Conservation (phyloP, 2,329 filamentous ascomycete genomes). For the Sarocladium strictum region DNA sequence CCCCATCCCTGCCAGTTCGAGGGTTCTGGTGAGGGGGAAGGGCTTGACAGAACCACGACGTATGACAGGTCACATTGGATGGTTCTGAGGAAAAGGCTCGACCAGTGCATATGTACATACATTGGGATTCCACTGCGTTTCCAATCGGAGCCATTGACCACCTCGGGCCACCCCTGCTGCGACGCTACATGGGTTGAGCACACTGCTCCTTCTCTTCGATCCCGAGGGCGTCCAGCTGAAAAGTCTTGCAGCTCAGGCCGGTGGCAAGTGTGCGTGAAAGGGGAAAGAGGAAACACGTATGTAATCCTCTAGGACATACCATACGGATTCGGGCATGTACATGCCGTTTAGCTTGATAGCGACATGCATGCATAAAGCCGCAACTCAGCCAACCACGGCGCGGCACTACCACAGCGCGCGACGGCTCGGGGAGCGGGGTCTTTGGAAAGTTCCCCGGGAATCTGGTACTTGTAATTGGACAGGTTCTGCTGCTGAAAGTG, state of each 20-base stretch:
- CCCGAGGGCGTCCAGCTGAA: not conserved
- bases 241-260: not conserved
- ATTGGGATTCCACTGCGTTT: not conserved
- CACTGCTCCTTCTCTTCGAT: not conserved
- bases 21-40: not conserved
- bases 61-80: not conserved
- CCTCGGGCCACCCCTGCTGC: too few species aligned
- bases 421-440: not conserved
- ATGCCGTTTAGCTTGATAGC: not conserved
- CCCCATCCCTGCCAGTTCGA: not conserved
- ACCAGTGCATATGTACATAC: not conserved
- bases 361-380: not conserved
- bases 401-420: not conserved
- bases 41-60: not conserved
- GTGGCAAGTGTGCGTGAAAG: not conserved
- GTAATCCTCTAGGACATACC: not conserved
- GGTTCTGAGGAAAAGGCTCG: not conserved
- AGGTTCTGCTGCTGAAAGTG: not conserved
- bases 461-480: conserved; percentile 3
- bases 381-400: not conserved
- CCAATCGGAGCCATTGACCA: not conserved
- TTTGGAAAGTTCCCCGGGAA: not conserved
- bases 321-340: not conserved
- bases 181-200: too few species aligned
- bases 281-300: not conserved